Percentiles rank a stretch among this genome's conserved stretches.
Conservation (phyloP, 768 basidiomycete species). For the Lenzites betulinus region DNA sequence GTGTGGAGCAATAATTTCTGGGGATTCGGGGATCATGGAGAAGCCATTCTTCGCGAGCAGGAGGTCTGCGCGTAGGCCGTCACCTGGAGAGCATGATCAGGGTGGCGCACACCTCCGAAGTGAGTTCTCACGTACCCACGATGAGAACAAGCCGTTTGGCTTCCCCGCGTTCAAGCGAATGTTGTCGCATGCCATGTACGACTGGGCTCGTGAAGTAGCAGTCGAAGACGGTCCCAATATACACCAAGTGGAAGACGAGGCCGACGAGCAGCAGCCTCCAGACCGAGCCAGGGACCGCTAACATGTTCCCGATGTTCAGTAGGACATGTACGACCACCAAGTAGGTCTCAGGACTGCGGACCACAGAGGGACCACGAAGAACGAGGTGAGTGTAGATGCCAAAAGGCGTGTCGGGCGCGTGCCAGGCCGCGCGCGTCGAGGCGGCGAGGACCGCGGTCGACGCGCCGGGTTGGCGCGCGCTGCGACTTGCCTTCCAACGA, state of each 20-base stretch:
- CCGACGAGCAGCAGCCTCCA: conserved; percentile 59
- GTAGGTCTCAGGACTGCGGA: no score
- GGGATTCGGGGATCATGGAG: conserved; percentile 48
- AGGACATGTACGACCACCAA: background rate
- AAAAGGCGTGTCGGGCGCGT: background rate
- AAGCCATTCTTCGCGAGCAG: conserved; percentile 68
- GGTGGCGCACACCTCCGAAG: background rate
- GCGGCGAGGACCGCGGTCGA: no score
- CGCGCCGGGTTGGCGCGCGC: background rate
- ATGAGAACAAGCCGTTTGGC: conserved; percentile 80
- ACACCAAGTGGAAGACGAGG: conserved; percentile 73
- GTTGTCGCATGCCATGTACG: conserved; percentile 72
- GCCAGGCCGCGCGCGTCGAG: background rate
- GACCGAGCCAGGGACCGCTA: conserved; percentile 14
- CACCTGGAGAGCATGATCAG: conserved; percentile 49
- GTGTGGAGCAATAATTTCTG: conserved; percentile 71
- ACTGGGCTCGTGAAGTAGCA: conserved; percentile 88
- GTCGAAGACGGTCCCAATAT: conserved; percentile 75
- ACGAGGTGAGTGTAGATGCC: background rate
- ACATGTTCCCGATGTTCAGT: background rate
- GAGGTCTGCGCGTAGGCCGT: conserved; percentile 83
- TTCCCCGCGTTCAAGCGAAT: conserved; percentile 46
- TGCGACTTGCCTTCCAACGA: background rate
- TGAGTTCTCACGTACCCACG: conserved; percentile 52
- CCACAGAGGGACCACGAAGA: background rate